Evolutionary conservation across 2,329 filamentous ascomycete genomes (phyloP).

Genomic region (Moelleriella libera): DNA sequence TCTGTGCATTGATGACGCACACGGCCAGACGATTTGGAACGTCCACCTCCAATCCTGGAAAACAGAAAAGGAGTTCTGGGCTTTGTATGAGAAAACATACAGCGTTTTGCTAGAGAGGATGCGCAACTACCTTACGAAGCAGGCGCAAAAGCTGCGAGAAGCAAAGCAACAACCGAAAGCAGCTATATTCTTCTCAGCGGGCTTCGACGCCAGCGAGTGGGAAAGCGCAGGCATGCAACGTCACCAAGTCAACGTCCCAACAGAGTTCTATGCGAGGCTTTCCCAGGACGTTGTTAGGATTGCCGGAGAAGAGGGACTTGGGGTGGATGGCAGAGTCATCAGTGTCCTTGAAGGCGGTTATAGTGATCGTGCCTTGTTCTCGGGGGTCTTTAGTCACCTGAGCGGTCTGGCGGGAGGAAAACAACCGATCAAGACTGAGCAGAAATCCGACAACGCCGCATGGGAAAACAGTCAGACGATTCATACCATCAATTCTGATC

Average conservation of each 20-base stretch:
- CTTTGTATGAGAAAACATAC: conserved; percentile 71
- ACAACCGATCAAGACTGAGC: conserved; percentile 18
- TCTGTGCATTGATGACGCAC: conserved; percentile 84
- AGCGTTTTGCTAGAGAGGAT: conserved; percentile 66
- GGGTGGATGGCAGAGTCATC: conserved; percentile 72
- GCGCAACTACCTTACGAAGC: conserved; percentile 57
- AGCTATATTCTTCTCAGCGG: conserved; percentile 88
- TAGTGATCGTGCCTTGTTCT: conserved; percentile 78
- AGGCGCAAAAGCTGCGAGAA: conserved; percentile 50
- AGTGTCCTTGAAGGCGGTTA: conserved; percentile 95
- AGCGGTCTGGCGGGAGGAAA: conserved; percentile 59
- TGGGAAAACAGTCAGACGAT: conserved; percentile 44
- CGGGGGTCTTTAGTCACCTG: conserved; percentile 80
- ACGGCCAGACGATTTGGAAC: conserved; percentile 92
- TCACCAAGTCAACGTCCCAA: conserved; percentile 90
- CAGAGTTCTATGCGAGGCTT: conserved; percentile 87
- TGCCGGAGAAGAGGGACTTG: conserved; percentile 63
- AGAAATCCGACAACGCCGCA: conserved; percentile 29
- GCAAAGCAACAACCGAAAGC: conserved; percentile 55
- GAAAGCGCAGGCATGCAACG: conserved; percentile 88
- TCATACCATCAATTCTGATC: conserved; percentile 21
- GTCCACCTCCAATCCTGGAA: conserved; percentile 86
- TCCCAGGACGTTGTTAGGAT: conserved; percentile 74
- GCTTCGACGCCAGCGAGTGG: conserved; percentile 94
- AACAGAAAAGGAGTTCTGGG: conserved; percentile 74